These are phyloP conservation scores for Diospyros lotus DNA, from an alignment of 148 eudicot species.

Conservation along the genomic window DNA sequence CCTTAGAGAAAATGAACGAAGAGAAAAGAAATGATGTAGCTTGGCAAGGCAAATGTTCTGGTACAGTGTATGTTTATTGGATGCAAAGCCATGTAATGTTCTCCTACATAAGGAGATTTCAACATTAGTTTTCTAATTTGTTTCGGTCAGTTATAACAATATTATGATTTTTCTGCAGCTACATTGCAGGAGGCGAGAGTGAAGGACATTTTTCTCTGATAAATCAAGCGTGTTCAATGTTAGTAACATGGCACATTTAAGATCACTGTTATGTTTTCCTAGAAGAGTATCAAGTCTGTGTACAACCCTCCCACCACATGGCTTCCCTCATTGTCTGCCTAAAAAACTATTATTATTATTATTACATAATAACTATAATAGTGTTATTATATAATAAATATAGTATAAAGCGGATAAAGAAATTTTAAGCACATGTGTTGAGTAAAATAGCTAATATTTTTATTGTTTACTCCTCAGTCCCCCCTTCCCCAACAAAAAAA, in stretches of 20 bases:
- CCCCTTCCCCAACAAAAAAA: too few relatives aligned
- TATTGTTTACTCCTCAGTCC: too few relatives aligned
- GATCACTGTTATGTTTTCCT: not conserved
- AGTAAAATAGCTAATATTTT: too few relatives aligned
- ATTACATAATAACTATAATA: too few relatives aligned
- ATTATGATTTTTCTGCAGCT: constrained; percentile 47
- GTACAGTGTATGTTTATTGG: constrained; percentile 81
- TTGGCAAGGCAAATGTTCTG: constrained; percentile 99
- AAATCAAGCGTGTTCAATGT: constrained; percentile 97
- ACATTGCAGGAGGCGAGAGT: constrained; percentile 80
- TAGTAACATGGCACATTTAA: constrained; percentile 29
- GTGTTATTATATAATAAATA: too few relatives aligned
- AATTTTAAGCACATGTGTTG: too few relatives aligned
- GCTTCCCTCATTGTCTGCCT: too few relatives aligned
- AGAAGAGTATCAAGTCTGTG: not conserved
- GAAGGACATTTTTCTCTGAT: constrained; percentile 93
- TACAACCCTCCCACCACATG: too few relatives aligned
- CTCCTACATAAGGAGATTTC: not conserved
- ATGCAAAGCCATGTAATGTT: not conserved
- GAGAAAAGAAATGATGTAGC: constrained; percentile 67
- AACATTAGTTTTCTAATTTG: constrained; percentile 1
- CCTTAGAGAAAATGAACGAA: constrained; percentile 61
- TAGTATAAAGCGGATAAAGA: too few relatives aligned
- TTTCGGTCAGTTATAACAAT: not conserved
- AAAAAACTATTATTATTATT: too few relatives aligned